Evolutionary conservation across 1,139 yeast genomes (phyloP).

Genomic region (Protomyces macrosporus): DNA sequence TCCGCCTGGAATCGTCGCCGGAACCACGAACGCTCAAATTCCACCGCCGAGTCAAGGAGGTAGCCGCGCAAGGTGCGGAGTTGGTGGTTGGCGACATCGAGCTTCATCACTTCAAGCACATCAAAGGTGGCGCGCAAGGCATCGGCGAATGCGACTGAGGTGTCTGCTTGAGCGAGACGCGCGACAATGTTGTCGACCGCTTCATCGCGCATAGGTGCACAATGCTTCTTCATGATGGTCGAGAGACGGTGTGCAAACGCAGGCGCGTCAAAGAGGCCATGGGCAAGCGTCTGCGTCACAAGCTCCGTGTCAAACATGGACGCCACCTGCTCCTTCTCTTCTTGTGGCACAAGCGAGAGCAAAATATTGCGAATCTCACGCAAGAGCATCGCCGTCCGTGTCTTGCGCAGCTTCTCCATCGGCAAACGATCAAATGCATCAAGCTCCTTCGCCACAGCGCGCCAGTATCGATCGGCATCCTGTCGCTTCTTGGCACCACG

Average conservation of each 20-base stretch:
- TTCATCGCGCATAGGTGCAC: slow-evolving; percentile 93
- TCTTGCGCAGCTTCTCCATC: slow-evolving; percentile 43
- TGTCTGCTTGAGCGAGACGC: slow-evolving; percentile 46
- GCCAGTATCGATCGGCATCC: slow-evolving; percentile 78
- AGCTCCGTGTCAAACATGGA: slow-evolving; percentile 75
- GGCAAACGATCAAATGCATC: slow-evolving; percentile 32
- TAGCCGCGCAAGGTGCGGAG: slow-evolving; percentile 80
- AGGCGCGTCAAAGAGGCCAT: slow-evolving; percentile 63
- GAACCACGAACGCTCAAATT: slow-evolving; percentile 70
- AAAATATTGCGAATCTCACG: slow-evolving; percentile 72
- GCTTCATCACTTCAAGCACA: slow-evolving; percentile 89
- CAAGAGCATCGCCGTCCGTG: slow-evolving; percentile 54
- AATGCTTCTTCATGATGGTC: slow-evolving; percentile 66
- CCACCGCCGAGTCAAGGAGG: slow-evolving; percentile 81
- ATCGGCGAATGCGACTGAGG: slow-evolving; percentile 50
- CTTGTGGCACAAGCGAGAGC: slow-evolving; percentile 67
- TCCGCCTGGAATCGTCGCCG: slow-evolving; percentile 5
- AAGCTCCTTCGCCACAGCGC: slow-evolving; percentile 32
- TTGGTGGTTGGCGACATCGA: slow-evolving; percentile 88
- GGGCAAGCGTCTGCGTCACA: slow-evolving; percentile 66
- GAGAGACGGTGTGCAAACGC: slow-evolving; percentile 67
- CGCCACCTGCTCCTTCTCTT: slow-evolving; percentile 64
- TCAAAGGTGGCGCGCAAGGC: slow-evolving; percentile 77
- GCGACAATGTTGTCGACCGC: slow-evolving; percentile 81
- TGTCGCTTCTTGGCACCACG: slow-evolving; percentile 73